Evolutionary conservation across 805 yeast species (phyloP), one percentile per base, ranked within the genome.

Genomic region (Pichia ethanolica): DNA sequence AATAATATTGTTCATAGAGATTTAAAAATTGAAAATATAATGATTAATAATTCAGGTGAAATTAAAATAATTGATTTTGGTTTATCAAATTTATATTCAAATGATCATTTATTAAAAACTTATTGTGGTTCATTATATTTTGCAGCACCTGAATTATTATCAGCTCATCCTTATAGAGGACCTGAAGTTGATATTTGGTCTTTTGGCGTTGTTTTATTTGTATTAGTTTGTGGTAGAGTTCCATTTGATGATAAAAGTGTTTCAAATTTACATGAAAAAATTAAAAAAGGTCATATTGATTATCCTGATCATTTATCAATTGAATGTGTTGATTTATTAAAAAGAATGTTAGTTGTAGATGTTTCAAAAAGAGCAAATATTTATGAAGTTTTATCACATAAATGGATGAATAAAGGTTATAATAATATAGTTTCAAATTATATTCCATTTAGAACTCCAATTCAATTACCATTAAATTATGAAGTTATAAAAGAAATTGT

Each of bases 181-280:
- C 99, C 99, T 1, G 99, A 93, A 65, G 97, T 93, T 44, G 99
- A 93, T 66, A 83, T 93, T 20, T 93, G 99, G 99, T 88, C 97
- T 2, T 91, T 90, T 72, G 99, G 99, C 55, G 96, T 93, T 34
- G 98, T 93, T 0, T 70, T 93, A 45, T 93, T 89, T 62, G 99
- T 93, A 7, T 73, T 93, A 53, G 97, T 93, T 2, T 90, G 97
- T 65, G 99, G 99, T 48, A 90, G 89, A 65, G 98, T 93, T 12
- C 99, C 99, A 8, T 93, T 93, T 65, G 99, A 93, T 66, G 98
- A 93, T 63, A 95, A 89, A 60, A 82, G 87, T 56, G 95, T 95
- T 55, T 83, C 90, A 42, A 90, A 86, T 1, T 73, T 93, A 58
- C 99, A 93, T 65, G 95, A 89, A 55, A 90, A 90, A 66, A 93